Evolutionary conservation across 1,139 yeast species (phyloP).

Genomic region (Yamadazyma songkhlaensis): DNA sequence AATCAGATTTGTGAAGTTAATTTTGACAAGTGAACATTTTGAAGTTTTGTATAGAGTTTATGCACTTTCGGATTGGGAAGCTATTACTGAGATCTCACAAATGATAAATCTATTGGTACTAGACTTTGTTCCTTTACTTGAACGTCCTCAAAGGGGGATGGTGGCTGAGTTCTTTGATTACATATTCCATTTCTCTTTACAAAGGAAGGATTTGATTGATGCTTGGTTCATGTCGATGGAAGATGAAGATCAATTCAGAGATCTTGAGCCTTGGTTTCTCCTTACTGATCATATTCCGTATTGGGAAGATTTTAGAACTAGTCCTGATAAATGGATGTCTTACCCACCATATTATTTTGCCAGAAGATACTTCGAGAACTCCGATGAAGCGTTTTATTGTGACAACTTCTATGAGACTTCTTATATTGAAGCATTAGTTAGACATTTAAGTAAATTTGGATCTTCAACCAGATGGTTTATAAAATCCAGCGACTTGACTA

Average conservation of each 20-base stretch:
- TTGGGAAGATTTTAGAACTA: neutral
- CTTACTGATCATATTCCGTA: too few species aligned
- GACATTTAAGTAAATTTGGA: too few species aligned
- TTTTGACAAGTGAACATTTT: neutral
- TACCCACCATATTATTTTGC: slow-evolving; percentile 1
- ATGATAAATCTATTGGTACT: neutral
- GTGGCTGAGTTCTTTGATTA: neutral
- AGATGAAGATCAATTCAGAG: neutral
- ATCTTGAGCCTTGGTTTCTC: too few species aligned
- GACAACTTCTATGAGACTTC: too few species aligned
- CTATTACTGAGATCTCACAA: neutral
- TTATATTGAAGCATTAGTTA: too few species aligned
- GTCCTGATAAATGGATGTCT: neutral
- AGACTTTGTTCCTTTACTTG: neutral
- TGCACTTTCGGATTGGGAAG: neutral
- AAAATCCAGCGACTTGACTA: neutral
- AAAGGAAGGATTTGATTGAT: neutral
- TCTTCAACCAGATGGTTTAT: neutral
- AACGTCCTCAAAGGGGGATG: too few species aligned
- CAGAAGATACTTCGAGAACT: neutral
- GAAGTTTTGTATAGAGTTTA: neutral
- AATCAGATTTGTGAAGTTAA: neutral
- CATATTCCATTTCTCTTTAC: neutral
- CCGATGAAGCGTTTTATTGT: too few species aligned
- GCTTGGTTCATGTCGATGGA: slow-evolving; percentile 3